Base-by-base conservation (phyloP, 2,329 filamentous ascomycete species). In the Neonectria sp. region DNA sequence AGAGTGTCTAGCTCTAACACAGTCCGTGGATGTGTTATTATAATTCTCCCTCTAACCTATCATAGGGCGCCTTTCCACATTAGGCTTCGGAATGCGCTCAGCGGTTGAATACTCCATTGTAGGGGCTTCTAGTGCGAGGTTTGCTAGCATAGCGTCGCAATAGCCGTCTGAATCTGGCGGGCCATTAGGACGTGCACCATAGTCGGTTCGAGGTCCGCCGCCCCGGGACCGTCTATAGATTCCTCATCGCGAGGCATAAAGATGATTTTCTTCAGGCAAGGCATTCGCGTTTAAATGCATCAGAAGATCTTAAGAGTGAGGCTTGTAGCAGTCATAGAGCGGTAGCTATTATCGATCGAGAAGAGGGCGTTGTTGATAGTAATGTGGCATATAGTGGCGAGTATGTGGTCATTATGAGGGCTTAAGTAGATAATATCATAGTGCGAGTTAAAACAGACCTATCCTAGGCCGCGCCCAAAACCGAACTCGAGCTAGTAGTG, bases 401-500 rank as follows among this genome's bases (percentile, higher is more conserved):
- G 78, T 79, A 84, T 84, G 76, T 80, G 83, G 58, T 83, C 84
- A 31, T 81, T 73, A 29, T 82, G 78, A 12, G 81, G 79, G 35
- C 84, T 84, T 68, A 87, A 86, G 73, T 84, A 86, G 59, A 87
- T 77, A 17, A 84, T 79, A 65, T 87, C 85, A 55, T 71, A 71
- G 15, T 70, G 59, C 0, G 79, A 77, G 65, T 83, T 81, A 70
- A 87, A 83, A 67, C 81, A 81, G 33, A 86, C 75, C 53, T 80
- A 78, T 33, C 83, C 82, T 4, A 80, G 79, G 2, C 77, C 77
- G 24, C 82, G 78, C 31, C 80, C 80, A 53, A 84, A 80, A 64
- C 83, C 82, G 64, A 87, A 85, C 63, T 77, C 76, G 48, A 77
- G 80, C 12, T 62, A 69, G 68, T 86, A 86, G 27, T 73, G 75